Percentiles rank a stretch among this genome's conserved stretches.
Evolutionary conservation across 202 grass and related monocot genomes (phyloP).

Genomic region (Panicum hallii): DNA sequence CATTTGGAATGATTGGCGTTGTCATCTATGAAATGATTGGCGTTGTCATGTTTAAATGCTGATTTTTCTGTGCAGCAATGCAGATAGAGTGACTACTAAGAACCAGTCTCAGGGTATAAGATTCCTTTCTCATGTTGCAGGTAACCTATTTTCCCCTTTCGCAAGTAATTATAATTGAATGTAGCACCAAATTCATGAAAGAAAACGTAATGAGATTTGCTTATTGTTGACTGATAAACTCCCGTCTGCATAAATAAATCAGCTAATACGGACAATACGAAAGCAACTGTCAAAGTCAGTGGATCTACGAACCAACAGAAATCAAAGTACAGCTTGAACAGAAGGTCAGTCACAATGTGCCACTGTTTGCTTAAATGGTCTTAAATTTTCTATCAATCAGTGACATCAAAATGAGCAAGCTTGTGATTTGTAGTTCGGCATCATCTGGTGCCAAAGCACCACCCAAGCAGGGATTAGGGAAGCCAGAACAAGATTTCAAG

Average conservation of each 20-base stretch:
- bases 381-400: background rate
- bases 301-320: constrained; percentile 42
- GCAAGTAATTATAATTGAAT: background rate
- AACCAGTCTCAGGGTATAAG: constrained; percentile 90
- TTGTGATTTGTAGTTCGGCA: constrained; percentile 27
- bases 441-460: constrained; percentile 42
- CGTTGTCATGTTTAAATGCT: constrained; percentile 25
- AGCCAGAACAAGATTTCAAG: constrained; percentile 60
- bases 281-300: constrained; percentile 43
- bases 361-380: background rate
- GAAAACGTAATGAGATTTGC: background rate
- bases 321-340: constrained; percentile 53
- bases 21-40: background rate
- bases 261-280: constrained; percentile 49
- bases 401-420: background rate
- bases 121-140: constrained; percentile 92
- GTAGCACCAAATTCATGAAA: background rate
- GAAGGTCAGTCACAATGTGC: constrained; percentile 42
- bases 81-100: constrained; percentile 82
- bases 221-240: constrained; percentile 8
- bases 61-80: constrained; percentile 64
- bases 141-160: constrained; percentile 31
- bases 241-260: constrained; percentile 11
- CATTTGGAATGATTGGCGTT: background rate
- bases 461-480: constrained; percentile 36